Percentiles rank a stretch among this genome's conserved stretches.
phyloP scores from a whole-genome alignment of 768 basidiomycete genomes.

The Boletus speciosus region DNA sequence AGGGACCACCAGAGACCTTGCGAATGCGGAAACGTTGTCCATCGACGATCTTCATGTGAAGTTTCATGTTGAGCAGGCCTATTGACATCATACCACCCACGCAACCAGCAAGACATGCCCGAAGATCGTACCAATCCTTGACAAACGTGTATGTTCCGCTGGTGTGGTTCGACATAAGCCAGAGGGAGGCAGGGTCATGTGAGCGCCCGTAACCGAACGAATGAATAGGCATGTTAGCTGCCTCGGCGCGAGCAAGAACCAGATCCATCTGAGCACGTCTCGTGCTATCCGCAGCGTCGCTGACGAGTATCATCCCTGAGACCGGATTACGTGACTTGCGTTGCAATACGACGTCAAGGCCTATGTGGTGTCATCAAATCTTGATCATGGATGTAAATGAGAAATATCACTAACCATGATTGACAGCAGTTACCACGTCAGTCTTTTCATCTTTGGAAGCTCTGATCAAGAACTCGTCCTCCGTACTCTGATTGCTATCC shows the following conservation, averaged over 20 bases:
- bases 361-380: conserved; percentile 34
- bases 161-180: conserved; percentile 99
- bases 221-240: conserved; percentile 95
- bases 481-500: conserved; percentile 43
- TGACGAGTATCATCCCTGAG: conserved; percentile 89
- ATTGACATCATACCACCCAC: conserved; percentile 97
- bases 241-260: conserved; percentile 93
- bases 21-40: conserved; percentile 87
- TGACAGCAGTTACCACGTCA: conserved; percentile 98
- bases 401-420: conserved; percentile 58
- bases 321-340: conserved; percentile 88
- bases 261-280: conserved; percentile 97
- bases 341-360: conserved; percentile 91
- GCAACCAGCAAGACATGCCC: conserved; percentile 88
- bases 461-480: conserved; percentile 64
- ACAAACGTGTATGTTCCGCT: conserved; percentile 97
- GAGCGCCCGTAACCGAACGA: conserved; percentile 95
- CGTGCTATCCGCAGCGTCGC: conserved; percentile 89
- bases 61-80: conserved; percentile 87
- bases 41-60: conserved; percentile 93
- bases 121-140: conserved; percentile 95
- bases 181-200: conserved; percentile 95
- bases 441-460: conserved; percentile 89
- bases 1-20: conserved; percentile 89
- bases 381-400: not conserved